Percentiles rank a stretch among this genome's conserved stretches.
These are phyloP conservation scores for Westerdykella sp. DNA, from an alignment of 2,329 filamentous ascomycete species.

Conservation along the genomic window DNA sequence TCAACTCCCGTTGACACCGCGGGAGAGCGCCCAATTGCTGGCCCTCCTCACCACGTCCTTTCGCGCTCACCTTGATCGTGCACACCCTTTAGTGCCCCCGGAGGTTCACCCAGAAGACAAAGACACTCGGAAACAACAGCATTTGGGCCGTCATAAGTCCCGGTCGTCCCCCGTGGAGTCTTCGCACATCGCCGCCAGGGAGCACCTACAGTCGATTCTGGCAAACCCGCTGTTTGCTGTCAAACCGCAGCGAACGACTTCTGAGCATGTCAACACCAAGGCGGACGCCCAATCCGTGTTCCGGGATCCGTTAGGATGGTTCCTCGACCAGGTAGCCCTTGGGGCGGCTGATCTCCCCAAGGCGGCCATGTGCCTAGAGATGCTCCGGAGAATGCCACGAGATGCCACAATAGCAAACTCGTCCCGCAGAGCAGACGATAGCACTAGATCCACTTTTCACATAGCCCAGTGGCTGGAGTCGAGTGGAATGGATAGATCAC, in stretches of 20 bases:
- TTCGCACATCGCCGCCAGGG: conserved; percentile 37
- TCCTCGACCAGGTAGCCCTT: conserved; percentile 36
- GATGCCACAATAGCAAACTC: background rate
- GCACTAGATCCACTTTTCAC: conserved; percentile 12
- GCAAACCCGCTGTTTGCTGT: conserved; percentile 46
- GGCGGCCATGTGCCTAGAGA: conserved; percentile 35
- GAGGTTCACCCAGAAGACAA: conserved; percentile 4
- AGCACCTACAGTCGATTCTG: conserved; percentile 47
- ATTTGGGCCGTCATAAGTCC: background rate
- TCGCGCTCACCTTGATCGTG: conserved; percentile 55
- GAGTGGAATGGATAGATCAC: conserved; percentile 24
- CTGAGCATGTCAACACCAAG: conserved; percentile 17
- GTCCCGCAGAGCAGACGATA: background rate
- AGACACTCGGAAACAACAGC: conserved; percentile 1
- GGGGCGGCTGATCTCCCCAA: conserved; percentile 36
- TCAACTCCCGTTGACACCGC: conserved; percentile 48
- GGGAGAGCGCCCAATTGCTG: conserved; percentile 55
- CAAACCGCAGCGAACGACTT: conserved; percentile 21
- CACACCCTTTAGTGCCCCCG: conserved; percentile 40
- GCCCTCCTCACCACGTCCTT: conserved; percentile 58
- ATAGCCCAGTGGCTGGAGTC: conserved; percentile 27
- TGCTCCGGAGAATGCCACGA: conserved; percentile 17
- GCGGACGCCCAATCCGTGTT: conserved; percentile 15
- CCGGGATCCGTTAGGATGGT: conserved; percentile 37
- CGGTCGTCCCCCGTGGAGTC: conserved; percentile 17